phyloP scores from a whole-genome alignment of 2,329 filamentous ascomycete species.

The Tolypocladium album region DNA sequence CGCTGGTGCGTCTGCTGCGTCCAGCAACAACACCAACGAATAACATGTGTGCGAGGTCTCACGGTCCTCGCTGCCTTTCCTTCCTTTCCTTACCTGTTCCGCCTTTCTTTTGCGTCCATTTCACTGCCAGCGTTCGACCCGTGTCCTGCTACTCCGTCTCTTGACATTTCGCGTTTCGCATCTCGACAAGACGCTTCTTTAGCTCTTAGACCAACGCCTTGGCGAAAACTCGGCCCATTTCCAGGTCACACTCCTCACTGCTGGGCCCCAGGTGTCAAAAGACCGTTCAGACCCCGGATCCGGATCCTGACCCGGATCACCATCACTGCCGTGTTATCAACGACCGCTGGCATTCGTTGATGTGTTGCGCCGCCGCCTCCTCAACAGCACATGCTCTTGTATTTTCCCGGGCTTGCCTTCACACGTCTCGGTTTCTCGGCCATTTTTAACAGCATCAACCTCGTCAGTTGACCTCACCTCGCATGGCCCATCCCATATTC shows the following conservation, averaged over 20 bases:
- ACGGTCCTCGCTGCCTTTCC: background rate
- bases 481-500: background rate
- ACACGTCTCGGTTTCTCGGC: background rate
- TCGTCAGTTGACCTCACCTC: background rate
- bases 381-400: background rate
- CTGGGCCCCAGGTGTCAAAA: background rate
- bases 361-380: background rate
- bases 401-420: background rate
- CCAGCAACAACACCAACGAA: background rate
- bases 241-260: background rate
- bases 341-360: background rate
- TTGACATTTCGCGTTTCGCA: background rate
- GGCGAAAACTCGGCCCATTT: background rate
- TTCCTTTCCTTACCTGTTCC: background rate
- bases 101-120: background rate
- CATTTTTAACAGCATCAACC: background rate
- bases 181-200: background rate
- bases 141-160: background rate
- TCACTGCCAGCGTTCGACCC: too few relatives aligned
- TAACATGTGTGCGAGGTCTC: background rate
- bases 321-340: background rate
- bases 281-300: background rate
- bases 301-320: background rate
- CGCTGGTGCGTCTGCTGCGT: background rate
- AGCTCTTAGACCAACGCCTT: background rate